Evolutionary conservation across 306 rosid species (phyloP), one percentile per base, ranked within the genome.

Genomic region (Dalbergia cultrata): DNA sequence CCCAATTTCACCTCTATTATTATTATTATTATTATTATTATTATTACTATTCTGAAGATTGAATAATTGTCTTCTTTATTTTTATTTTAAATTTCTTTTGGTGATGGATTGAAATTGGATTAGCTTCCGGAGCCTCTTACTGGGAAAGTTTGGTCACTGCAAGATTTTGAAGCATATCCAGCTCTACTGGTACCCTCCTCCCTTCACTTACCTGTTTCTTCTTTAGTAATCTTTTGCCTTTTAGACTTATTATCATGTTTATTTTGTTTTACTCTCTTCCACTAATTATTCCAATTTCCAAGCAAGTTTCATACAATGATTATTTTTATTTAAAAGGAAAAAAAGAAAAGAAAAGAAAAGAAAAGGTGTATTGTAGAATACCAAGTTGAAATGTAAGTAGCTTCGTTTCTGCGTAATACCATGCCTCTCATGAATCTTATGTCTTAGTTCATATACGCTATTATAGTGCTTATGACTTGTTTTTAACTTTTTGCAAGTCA

Each of bases 51-150:
- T 75, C 79, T 9, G 31, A 67, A 22, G 8, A 37, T 75, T 43
- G 66, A 72, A 39, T 78, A 8, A 5, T 54, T 75, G 54, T 18
- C 11, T 74, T 80, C 10, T 8, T 26, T 31, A 45, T 72, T 0
- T 14, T 74, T 37, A 61, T 12, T 65, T 44, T 37, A 3, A 4
- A 44, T 1, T 45, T 17, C 50, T 7, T 64, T 72, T 67, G 21
- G 16, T 34, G 45, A 78, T 86, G 74, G 49, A 57, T 77, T 84
- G 80, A 50, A 81, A 76, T 72, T 80, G 80, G 57, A 65, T 73
- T 80, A 94, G 97, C 89, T 94, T 81, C 85, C 97, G 43, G 99
- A 95, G 90, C 99, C 99, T 67, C 94, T 91, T 39, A 89, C 97
- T 9, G 97, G 95, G 80, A 91, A 87, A 84, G 85, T 89, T 74